Conservation (phyloP, 306 rosid genomes). For the Lotus japonicus region DNA sequence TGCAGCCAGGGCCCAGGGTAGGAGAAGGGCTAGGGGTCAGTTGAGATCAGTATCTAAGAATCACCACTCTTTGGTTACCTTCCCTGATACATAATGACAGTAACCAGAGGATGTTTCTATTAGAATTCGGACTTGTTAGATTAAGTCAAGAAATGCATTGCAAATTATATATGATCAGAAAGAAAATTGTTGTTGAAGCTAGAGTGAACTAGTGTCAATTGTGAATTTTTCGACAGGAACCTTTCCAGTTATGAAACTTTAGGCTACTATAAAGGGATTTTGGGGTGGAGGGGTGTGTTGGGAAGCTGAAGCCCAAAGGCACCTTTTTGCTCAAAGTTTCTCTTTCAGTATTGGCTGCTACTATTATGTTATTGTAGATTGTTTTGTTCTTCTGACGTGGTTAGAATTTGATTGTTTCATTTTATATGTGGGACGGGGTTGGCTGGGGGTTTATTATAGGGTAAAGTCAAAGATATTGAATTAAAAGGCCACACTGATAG, state of each 20-base stretch:
- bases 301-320: not conserved
- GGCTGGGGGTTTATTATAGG: conserved; percentile 34
- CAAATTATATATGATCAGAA: conserved; percentile 6
- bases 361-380: not conserved
- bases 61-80: conserved; percentile 1
- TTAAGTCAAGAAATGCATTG: not conserved
- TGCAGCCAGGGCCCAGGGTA: not conserved
- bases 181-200: conserved; percentile 1
- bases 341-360: not conserved
- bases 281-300: not conserved
- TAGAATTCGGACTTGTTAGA: not conserved
- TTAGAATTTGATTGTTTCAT: not conserved
- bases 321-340: not conserved
- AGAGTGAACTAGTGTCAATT: not conserved
- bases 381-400: conserved; percentile 8
- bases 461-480: conserved; percentile 79
- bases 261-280: not conserved
- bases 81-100: not conserved
- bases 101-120: conserved; percentile 5
- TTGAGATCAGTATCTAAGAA: not conserved
- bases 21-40: not conserved
- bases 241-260: not conserved
- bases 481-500: conserved; percentile 97
- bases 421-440: not conserved
- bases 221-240: not conserved